These are phyloP conservation scores for Stemphylium lycopersici DNA, from an alignment of 2,329 filamentous ascomycete genomes.

Conservation along the genomic window DNA sequence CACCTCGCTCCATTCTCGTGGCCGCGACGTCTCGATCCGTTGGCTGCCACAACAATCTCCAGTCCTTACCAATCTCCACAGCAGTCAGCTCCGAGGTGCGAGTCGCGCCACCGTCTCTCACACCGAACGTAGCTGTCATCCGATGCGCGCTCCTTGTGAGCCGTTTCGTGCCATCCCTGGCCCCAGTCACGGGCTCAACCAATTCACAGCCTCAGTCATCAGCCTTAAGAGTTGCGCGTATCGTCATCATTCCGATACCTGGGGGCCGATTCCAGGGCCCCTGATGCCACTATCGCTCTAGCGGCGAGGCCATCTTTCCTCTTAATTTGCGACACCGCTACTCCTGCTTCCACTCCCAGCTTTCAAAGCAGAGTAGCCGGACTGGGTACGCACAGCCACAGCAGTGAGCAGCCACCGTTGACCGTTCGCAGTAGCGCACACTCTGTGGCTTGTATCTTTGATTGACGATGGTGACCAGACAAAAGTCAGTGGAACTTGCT, in stretches of 20 bases:
- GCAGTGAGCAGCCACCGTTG: conserved; percentile 28
- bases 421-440: not conserved
- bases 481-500: not conserved
- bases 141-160: conserved; percentile 1
- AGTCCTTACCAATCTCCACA: conserved; percentile 12
- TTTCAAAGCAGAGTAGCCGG: not conserved
- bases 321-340: conserved; percentile 18
- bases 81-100: not conserved
- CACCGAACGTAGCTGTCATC: conserved; percentile 11
- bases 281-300: not conserved
- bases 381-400: conserved; percentile 25
- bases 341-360: not conserved
- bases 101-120: conserved; percentile 8
- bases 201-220: conserved; percentile 16
- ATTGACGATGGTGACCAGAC: not conserved
- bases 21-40: not conserved
- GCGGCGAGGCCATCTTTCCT: not conserved
- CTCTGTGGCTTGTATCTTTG: not conserved
- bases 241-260: not conserved
- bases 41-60: not conserved
- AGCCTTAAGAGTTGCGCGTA: conserved; percentile 6
- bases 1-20: not conserved
- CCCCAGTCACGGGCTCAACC: not conserved
- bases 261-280: conserved; percentile 2
- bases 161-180: conserved; percentile 1